Evolutionary conservation across 2,329 filamentous ascomycete species (phyloP).

Genomic region (Stemphylium vesicarium): DNA sequence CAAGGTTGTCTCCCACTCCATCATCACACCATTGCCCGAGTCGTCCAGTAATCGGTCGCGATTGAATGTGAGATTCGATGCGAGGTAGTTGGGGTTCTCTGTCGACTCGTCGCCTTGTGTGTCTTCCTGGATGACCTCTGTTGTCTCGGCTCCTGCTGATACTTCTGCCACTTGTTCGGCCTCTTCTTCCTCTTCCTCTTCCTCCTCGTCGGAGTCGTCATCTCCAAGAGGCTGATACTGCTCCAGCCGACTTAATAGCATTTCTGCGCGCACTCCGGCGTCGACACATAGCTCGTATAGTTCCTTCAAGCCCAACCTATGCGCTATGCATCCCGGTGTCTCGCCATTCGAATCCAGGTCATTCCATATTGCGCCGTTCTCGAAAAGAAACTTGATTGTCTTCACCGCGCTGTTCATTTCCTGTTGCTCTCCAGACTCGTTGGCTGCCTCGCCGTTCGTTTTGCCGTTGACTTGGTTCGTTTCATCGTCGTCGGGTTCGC

Average conservation of each 20-base stretch:
- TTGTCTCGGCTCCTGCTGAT: conserved; percentile 29
- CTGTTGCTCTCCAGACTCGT: conserved; percentile 40
- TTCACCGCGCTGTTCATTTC: conserved; percentile 64
- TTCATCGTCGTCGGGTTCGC: conserved; percentile 49
- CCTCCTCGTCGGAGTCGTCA: conserved; percentile 57
- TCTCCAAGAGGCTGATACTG: conserved; percentile 77
- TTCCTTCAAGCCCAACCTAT: conserved; percentile 67
- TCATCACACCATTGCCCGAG: conserved; percentile 60
- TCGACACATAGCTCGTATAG: conserved; percentile 86
- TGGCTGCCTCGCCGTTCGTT: conserved; percentile 28
- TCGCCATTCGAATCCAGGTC: conserved; percentile 85
- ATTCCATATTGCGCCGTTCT: conserved; percentile 96
- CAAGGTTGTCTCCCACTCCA: conserved; percentile 60
- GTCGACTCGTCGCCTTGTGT: conserved; percentile 44
- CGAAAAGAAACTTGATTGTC: conserved; percentile 76
- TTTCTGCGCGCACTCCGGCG: conserved; percentile 87
- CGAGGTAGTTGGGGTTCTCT: conserved; percentile 57
- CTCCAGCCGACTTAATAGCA: conserved; percentile 81
- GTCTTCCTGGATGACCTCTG: conserved; percentile 36
- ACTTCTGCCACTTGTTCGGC: conserved; percentile 40
- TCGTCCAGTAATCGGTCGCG: conserved; percentile 55
- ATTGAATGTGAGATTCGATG: conserved; percentile 56
- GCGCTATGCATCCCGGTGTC: conserved; percentile 88
- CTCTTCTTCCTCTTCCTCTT: conserved; percentile 52
- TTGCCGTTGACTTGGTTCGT: conserved; percentile 42